Evolutionary conservation across 1,284 basidiomycete genomes (phyloP).

Genomic region (Puccinia polysora): DNA sequence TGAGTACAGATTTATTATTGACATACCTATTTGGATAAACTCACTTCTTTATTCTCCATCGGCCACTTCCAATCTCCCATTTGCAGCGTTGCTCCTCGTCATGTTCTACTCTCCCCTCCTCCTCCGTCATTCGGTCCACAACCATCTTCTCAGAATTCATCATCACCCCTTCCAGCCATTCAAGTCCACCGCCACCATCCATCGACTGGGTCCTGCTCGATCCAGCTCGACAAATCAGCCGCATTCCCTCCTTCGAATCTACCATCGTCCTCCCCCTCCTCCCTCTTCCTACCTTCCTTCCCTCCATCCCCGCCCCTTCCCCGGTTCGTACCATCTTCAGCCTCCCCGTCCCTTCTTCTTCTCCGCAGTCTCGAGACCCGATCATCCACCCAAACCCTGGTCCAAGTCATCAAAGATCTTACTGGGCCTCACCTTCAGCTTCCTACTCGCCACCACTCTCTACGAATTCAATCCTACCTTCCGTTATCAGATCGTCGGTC

Average conservation of each 20-base stretch:
- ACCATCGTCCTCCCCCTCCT: not conserved
- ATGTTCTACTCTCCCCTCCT: too few relatives aligned
- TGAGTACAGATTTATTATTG: too few relatives aligned
- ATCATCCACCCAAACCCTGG: not conserved
- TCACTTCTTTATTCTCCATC: too few relatives aligned
- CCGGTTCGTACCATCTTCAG: not conserved
- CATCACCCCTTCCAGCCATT: too few relatives aligned
- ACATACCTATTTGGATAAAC: too few relatives aligned
- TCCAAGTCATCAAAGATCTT: conserved; percentile 2
- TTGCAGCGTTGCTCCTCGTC: too few relatives aligned
- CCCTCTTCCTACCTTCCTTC: too few relatives aligned
- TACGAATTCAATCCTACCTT: conserved; percentile 55
- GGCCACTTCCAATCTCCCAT: too few relatives aligned
- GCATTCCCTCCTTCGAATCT: not conserved
- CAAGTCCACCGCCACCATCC: too few relatives aligned
- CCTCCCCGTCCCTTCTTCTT: not conserved
- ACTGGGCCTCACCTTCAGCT: not conserved
- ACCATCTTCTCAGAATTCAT: too few relatives aligned
- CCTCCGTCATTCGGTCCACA: too few relatives aligned
- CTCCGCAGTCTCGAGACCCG: not conserved
- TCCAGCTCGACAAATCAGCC: conserved; percentile 72
- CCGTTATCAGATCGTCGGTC: conserved; percentile 55
- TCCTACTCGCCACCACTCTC: conserved; percentile 26
- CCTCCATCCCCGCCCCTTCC: too few relatives aligned
- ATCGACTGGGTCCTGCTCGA: conserved; percentile 70